These are phyloP conservation scores for Phragmites australis DNA, from an alignment of 176 grass and related monocot genomes.

Conservation along the genomic window DNA sequence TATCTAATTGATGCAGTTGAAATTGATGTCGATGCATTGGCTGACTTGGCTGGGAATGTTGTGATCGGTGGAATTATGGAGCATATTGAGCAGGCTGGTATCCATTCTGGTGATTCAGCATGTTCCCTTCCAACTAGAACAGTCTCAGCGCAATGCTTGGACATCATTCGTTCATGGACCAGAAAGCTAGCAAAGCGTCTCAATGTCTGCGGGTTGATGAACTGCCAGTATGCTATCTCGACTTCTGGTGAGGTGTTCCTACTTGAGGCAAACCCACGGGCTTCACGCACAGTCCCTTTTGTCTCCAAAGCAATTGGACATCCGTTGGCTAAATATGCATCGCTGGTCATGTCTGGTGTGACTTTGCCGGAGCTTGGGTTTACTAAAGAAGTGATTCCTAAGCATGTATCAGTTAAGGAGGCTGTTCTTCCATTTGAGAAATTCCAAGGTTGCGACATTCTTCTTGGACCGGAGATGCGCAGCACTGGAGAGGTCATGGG, in stretches of 20 bases:
- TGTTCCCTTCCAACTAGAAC: slow-evolving; percentile 98
- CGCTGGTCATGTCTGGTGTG: slow-evolving; percentile 91
- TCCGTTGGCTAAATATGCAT: slow-evolving; percentile 96
- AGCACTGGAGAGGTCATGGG: slow-evolving; percentile 99
- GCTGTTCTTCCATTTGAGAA: slow-evolving; percentile 97
- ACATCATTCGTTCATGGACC: slow-evolving; percentile 86
- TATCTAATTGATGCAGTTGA: slow-evolving; percentile 94
- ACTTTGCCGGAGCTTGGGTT: slow-evolving; percentile 78
- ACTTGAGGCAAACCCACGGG: slow-evolving; percentile 90
- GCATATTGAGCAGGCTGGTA: slow-evolving; percentile 97
- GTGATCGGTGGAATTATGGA: slow-evolving; percentile 99
- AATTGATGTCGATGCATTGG: slow-evolving; percentile 95
- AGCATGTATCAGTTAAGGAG: slow-evolving; percentile 96
- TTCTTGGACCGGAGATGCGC: slow-evolving; percentile 98
- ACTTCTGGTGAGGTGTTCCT: slow-evolving; percentile 84
- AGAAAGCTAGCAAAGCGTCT: slow-evolving; percentile 75
- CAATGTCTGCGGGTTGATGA: slow-evolving; percentile 95
- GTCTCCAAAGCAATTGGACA: slow-evolving; percentile 99
- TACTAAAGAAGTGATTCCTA: slow-evolving; percentile 84
- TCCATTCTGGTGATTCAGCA: slow-evolving; percentile 97
- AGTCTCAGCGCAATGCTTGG: slow-evolving; percentile 62
- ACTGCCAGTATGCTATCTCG: slow-evolving; percentile 97
- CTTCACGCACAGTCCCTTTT: slow-evolving; percentile 95
- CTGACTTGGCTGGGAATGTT: slow-evolving; percentile 80
- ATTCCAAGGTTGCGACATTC: slow-evolving; percentile 98